Evolutionary conservation across 164 flowering plant genomes (phyloP), one percentile per base, ranked within the genome.

Genomic region (Cinnamomum micranthum): DNA sequence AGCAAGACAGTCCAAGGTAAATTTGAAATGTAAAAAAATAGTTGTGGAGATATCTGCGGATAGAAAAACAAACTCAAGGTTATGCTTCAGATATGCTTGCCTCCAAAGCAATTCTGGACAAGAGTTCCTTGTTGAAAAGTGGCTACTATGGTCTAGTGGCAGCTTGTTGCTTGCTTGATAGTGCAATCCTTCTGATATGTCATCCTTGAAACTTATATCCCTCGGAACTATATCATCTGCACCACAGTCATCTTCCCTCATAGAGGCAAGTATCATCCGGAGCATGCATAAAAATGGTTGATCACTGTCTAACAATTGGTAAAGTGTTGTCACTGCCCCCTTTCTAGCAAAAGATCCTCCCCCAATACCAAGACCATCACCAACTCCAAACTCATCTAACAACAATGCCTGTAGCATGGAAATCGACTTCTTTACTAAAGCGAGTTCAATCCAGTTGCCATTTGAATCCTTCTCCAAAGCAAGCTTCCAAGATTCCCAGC

Each of bases 201-300:
- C 87, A 75, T 88, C 97, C 22, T 88, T 88, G 51, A 72, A 47
- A 74, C 82, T 85, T 65, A 82, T 72, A 81, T 77, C 89, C 75
- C 90, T 85, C 85, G 84, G 79, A 14, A 90, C 85, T 84, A 90
- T 84, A 50, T 79, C 80, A 72, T 88, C 90, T 80, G 89, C 94
- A 74, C 97, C 98, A 82, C 84, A 80, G 75, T 96, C 98, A 72
- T 92, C 97, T 82, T 96, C 99, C 83, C 99, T 87, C 91, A 96
- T 88, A 50, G 97, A 94, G 80, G 86, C 89, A 84, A 96, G 99
- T 73, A 88, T 94, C 99, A 96, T 94, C 2, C 99, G 90, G 0
- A 96, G 97, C 98, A 96, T 96, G 86, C 98, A 94, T 67, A 96
- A 79, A 80, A 96, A 96, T 58, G 99, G 99, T 71, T 96, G 99